Evolutionary conservation across 139 green algal species (phyloP), one percentile per base, ranked within the genome.

Genomic region (Coelastrella sp.): DNA sequence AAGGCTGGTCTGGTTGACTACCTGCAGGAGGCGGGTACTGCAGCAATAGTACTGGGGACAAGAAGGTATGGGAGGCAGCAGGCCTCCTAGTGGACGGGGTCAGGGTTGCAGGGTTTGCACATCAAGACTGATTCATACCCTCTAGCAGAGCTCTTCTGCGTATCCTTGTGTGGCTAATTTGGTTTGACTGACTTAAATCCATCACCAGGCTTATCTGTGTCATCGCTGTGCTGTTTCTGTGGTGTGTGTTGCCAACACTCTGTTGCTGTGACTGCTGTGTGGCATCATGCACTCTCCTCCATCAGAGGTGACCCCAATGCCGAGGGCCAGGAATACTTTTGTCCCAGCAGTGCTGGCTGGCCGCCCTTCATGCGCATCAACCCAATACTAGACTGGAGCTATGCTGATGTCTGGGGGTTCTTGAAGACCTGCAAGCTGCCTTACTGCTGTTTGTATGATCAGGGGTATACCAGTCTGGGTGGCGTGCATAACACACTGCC

Each of bases 311-410:
- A 98, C 87, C 96, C 96, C 19, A 98, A 98, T 66, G 94, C 93
- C 1, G 76, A 81, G 5, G 93, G 89, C 27, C 95, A 98, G 87
- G 93, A 92, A n/a, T 82, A 96, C 27, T 99, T 98, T 86, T 97
- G 93, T 57, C 96, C 97, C 27, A 95, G 86, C 84, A 94, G 76
- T 43, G 73, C 88, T 1, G 96, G 93, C 74, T 99, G 97, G 97
- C 96, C 97, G 13, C 82, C 94, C 69, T 99, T 99, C 91, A 99
- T 99, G 97, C 90, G 97, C 11, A 91, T 99, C 37, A 99, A 99
- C 89, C 96, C 96, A 37, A 96, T 99, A 37, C 84, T 99, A 45
- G 91, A 97, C 85, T 99, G 96, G 97, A 92, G 71, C 27, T 98
- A 98, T 87, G 80, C 90, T 53, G 94, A 98, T 63, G 95, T 99